These are phyloP conservation scores for Moniliella sp. DNA, from an alignment of 1,284 basidiomycete species.

Conservation along the genomic window DNA sequence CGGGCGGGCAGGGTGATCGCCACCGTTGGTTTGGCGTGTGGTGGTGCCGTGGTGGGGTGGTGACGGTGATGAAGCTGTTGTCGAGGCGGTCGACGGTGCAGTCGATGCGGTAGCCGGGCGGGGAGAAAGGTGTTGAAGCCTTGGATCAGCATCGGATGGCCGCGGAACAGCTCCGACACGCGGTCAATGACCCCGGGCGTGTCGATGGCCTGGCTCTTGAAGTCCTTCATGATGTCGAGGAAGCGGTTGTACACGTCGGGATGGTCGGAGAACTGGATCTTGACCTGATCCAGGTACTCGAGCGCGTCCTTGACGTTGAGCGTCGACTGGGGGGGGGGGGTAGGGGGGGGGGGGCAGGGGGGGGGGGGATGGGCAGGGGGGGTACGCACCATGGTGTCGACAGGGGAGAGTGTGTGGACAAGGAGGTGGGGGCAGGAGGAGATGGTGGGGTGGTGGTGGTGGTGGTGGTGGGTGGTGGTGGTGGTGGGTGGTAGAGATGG, in stretches of 20 bases:
- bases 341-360: no score
- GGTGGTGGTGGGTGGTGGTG: no score
- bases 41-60: slow-evolving; percentile 64
- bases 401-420: no score
- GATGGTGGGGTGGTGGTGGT: no score
- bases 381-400: no score
- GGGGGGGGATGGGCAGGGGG: no score
- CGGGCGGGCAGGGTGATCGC: slow-evolving; percentile 19
- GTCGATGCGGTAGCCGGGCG: slow-evolving; percentile 86
- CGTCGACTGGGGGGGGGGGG: slow-evolving; percentile 13
- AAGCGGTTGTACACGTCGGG: slow-evolving; percentile 94
- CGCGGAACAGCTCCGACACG: slow-evolving; percentile 80
- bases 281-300: slow-evolving; percentile 87
- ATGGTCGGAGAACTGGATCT: slow-evolving; percentile 61
- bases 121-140: slow-evolving; percentile 98
- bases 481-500: no score
- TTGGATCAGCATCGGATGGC: slow-evolving; percentile 77
- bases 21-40: slow-evolving; percentile 42
- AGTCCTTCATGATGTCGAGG: slow-evolving; percentile 78
- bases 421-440: no score
- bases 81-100: slow-evolving; percentile 45
- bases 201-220: slow-evolving; percentile 47
- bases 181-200: slow-evolving; percentile 94
- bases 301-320: slow-evolving; percentile 59
- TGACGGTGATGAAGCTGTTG: slow-evolving; percentile 70